Conservation (phyloP, 2,329 filamentous ascomycete genomes). For the Aureobasidium musti region DNA sequence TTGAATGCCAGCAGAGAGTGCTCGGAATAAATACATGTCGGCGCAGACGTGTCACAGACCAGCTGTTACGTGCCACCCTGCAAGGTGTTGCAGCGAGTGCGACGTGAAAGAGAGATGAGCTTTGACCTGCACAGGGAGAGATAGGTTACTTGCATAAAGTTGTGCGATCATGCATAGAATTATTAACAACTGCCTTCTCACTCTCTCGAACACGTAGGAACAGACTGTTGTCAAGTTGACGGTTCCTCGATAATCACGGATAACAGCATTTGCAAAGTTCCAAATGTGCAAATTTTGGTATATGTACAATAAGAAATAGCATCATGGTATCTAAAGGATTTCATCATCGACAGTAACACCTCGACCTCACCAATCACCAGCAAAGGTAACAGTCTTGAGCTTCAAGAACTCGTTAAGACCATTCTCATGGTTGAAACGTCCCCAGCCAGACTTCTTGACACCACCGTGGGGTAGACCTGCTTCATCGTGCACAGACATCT, state of each 20-base stretch:
- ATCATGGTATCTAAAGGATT: constrained; percentile 1
- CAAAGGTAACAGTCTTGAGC: constrained; percentile 40
- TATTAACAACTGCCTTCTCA: too few species aligned
- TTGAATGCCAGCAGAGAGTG: background rate
- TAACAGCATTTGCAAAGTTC: background rate
- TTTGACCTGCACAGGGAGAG: background rate
- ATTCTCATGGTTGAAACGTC: constrained; percentile 33
- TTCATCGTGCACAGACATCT: constrained; percentile 56
- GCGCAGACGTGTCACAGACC: background rate
- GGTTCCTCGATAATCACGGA: background rate
- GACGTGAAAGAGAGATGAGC: background rate
- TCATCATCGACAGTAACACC: background rate
- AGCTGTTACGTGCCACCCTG: background rate
- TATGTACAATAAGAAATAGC: background rate
- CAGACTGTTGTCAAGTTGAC: too few species aligned
- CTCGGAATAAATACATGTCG: background rate
- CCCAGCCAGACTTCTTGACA: constrained; percentile 52
- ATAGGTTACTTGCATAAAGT: background rate
- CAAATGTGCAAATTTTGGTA: background rate
- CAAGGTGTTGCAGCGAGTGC: constrained; percentile 14
- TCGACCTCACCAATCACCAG: constrained; percentile 9
- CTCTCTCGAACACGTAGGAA: background rate
- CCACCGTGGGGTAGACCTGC: constrained; percentile 53
- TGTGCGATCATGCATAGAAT: too few species aligned
- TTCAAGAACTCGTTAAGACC: constrained; percentile 40